Base-by-base conservation (phyloP, 2,329 filamentous ascomycete genomes). In the Zarea fungicola region DNA sequence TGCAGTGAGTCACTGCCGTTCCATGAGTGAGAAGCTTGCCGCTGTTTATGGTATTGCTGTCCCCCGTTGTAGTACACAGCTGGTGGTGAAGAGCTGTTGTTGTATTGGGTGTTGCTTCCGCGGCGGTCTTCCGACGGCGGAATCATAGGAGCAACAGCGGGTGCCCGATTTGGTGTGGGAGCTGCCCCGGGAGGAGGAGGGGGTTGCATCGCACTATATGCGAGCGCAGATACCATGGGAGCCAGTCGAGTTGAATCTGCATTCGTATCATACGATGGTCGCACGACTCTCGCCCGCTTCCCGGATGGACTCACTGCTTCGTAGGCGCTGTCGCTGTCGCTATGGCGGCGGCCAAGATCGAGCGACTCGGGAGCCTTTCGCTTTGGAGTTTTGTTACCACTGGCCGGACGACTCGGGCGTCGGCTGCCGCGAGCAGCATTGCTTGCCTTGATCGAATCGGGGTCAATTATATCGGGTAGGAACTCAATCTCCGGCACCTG, bases 401-500 rank as follows among this genome's bases (percentile, higher is more conserved):
- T 50, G 40, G 32, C 29, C 39, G 4, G 56, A 18, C 54, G 51
- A 23, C 36, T 52, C 41, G 58, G 56, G 29, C 57, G 49, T 34
- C 59, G 60, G 14, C 36, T 28, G 23, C 19, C 42, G 28, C 43
- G 49, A 4, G 25, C 40, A 2, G 44, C 25, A 26, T 47, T 51
- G 22, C 29, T 43, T 5, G 39, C 25, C 7, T 29, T 14, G 25
- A 36, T 54, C 25, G 54, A 54, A 26, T 61, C 57, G 9, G 69
- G 67, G 29, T 69, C 70, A 13, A 65, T 64, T 54, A 81, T 76
- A 50, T 77, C 74, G 2, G 78, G 77, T 4, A 82, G 67, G 16
- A 82, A 77, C 62, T 82, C 78, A 49, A 82, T 76, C 52, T 81
- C 78, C 0, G 78, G 78, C 2, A 81, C 73, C 49, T 75, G 70